A percentile compares a stretch with the other conserved stretches of the same genome.
phyloP scores from a whole-genome alignment of 2,329 filamentous ascomycete genomes.

The Tricladium varicosporioides region DNA sequence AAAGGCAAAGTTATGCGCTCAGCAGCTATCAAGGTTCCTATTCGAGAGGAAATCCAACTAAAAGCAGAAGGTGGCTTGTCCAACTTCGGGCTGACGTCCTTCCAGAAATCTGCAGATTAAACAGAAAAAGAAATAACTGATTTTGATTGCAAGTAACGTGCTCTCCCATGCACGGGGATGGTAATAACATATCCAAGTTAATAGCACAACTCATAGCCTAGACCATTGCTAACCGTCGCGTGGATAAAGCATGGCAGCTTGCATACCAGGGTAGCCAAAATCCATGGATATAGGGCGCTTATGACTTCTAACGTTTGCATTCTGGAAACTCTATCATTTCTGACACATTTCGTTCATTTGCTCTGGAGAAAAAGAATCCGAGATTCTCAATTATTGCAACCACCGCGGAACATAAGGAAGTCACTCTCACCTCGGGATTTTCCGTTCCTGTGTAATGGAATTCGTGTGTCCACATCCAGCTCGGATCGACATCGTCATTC shows the following conservation, averaged over 20 bases:
- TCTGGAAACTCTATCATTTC: not conserved
- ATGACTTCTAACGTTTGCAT: not conserved
- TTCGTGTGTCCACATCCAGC: not conserved
- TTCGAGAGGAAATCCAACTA: not conserved
- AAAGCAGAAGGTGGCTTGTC: constrained; percentile 7
- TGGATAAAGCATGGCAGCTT: not conserved
- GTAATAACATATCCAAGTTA: too few relatives aligned
- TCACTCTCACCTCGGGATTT: not conserved
- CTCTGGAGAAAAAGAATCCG: not conserved
- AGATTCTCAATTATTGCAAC: not conserved
- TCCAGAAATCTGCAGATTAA: not conserved
- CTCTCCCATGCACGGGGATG: too few relatives aligned
- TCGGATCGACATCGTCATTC: not conserved
- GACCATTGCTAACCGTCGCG: not conserved
- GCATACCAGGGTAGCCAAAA: not conserved
- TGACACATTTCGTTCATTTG: not conserved
- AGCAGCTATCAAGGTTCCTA: not conserved
- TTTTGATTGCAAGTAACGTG: too few relatives aligned
- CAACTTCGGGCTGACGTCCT: not conserved
- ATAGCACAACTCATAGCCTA: not conserved
- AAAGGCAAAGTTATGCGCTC: constrained; percentile 4
- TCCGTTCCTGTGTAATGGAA: not conserved
- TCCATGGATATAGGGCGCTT: not conserved
- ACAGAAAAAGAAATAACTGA: not conserved
- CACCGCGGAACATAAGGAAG: not conserved